These are phyloP conservation scores for Glaciozyma antarctica DNA, from an alignment of 768 basidiomycete genomes.

Conservation along the genomic window DNA sequence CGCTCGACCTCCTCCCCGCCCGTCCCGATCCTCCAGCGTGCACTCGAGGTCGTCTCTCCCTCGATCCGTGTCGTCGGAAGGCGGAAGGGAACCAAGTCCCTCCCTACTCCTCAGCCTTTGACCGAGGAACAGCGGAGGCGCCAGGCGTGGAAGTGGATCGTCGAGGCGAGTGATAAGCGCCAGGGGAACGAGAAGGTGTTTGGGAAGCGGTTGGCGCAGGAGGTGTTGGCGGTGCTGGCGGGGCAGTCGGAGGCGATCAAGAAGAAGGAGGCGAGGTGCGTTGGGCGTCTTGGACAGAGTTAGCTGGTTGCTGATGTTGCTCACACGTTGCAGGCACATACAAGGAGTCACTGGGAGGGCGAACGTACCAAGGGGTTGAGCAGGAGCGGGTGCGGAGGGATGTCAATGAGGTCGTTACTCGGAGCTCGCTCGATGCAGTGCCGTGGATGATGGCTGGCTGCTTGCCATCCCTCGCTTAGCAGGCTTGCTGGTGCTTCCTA, in stretches of 20 bases:
- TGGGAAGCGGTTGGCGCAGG: constrained; percentile 65
- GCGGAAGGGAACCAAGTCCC: constrained; percentile 56
- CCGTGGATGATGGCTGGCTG: too few species aligned
- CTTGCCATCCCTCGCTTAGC: too few species aligned
- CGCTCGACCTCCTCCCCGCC: constrained; percentile 67
- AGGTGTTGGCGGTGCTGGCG: constrained; percentile 61
- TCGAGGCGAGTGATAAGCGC: constrained; percentile 53
- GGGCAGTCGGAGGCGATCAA: constrained; percentile 51
- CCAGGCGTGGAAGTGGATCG: constrained; percentile 61
- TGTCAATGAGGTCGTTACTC: too few species aligned
- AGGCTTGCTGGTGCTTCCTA: too few species aligned
- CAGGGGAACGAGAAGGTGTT: constrained; percentile 47
- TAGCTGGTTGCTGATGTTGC: not conserved
- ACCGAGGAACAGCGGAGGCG: constrained; percentile 69
- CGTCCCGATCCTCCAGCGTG: constrained; percentile 65
- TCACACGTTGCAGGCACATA: too few species aligned
- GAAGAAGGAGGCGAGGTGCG: constrained; percentile 49
- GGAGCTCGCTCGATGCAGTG: too few species aligned
- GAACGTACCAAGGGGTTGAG: not conserved
- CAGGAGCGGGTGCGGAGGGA: too few species aligned
- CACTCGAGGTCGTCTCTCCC: constrained; percentile 60
- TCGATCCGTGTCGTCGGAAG: constrained; percentile 54
- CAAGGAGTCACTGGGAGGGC: not conserved
- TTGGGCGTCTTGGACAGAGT: not conserved
- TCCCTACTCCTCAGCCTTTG: constrained; percentile 59